Evolutionary conservation across 768 basidiomycete genomes (phyloP).

Genomic region (Trametes elegans): DNA sequence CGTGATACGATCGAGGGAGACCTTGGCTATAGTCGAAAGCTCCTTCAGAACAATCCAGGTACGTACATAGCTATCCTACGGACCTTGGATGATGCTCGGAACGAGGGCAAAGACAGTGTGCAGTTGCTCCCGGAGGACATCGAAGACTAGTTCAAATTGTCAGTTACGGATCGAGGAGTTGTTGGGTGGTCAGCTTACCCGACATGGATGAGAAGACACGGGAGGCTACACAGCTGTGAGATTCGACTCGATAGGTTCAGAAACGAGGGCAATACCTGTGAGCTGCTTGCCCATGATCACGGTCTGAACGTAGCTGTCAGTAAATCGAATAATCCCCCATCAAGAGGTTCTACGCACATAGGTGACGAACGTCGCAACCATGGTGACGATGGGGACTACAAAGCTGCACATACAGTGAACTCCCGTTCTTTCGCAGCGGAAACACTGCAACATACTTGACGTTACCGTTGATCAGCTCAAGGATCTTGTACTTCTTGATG

Average conservation of each 20-base stretch:
- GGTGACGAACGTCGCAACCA: slow-evolving; percentile 62
- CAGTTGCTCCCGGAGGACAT: slow-evolving; percentile 54
- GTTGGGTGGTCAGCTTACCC: slow-evolving; percentile 11
- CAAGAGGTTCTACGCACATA: slow-evolving; percentile 41
- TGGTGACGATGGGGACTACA: slow-evolving; percentile 61
- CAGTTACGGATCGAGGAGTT: not conserved
- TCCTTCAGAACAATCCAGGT: not conserved
- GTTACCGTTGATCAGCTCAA: slow-evolving; percentile 44
- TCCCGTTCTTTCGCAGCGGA: too few species aligned
- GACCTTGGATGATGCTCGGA: slow-evolving; percentile 30
- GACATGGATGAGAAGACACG: slow-evolving; percentile 40
- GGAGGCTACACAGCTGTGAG: slow-evolving; percentile 27
- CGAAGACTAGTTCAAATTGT: slow-evolving; percentile 45
- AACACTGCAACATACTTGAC: slow-evolving; percentile 45
- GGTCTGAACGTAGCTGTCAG: slow-evolving; percentile 26
- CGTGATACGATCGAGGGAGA: slow-evolving; percentile 61
- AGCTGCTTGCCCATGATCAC: slow-evolving; percentile 39
- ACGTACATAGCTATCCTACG: slow-evolving; percentile 35
- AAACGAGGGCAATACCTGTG: slow-evolving; percentile 23
- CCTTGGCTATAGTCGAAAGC: slow-evolving; percentile 41
- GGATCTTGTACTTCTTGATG: slow-evolving; percentile 50
- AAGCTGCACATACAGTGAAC: slow-evolving; percentile 37
- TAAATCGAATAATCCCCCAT: not conserved
- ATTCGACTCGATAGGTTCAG: not conserved
- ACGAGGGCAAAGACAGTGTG: slow-evolving; percentile 33